Base-by-base conservation (phyloP, 2,329 filamentous ascomycete species). In the Truncatella angustata region DNA sequence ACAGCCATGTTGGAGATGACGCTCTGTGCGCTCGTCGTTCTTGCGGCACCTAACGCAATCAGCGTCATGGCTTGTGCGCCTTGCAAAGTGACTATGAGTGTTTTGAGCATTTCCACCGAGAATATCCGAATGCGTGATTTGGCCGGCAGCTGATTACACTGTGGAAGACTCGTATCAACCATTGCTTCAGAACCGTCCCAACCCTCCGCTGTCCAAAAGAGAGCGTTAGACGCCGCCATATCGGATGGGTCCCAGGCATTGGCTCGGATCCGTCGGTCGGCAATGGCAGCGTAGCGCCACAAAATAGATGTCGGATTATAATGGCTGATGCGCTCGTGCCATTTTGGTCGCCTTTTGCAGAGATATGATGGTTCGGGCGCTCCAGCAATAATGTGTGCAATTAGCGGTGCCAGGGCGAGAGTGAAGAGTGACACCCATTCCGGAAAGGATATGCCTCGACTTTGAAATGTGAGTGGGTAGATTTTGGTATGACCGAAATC, bases 241-340 rank as follows among this genome's bases (percentile, higher is more conserved):
- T 66, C 58, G 7, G 49, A 30, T 1, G 34, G 28, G 37, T 49
- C 61, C 69, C 67, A 71, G 1, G 43, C 20, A 4, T 49, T 59
- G 3, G 65, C 57, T 9, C 67, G 59, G 7, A 68, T 51, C 5
- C 67, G 63, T 4, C 68, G 58, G 50, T 69, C 67, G 0, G 59
- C 34, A 40, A 70, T 68, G 12, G 62, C 62, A 16, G 63, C 63
- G 50, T 72, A 70, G 0, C 66, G 63, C 66, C 67, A 71, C 20
- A 70, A 36, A n/a, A 71, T 70, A 0, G 68, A 66, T 4, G 65
- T 70, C 1, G 68, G 67, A 51, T 70, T 70, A 43, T 63, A 70
- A 24, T 58, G 60, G 14, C 56, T 55, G 2, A 70, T 35, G 4
- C 50, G 36, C 12, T 70, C 63, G 51, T 64, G 58, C 67, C 65